phyloP scores from a whole-genome alignment of 78 protist species.

The Corallochytrium limacisporum region DNA sequence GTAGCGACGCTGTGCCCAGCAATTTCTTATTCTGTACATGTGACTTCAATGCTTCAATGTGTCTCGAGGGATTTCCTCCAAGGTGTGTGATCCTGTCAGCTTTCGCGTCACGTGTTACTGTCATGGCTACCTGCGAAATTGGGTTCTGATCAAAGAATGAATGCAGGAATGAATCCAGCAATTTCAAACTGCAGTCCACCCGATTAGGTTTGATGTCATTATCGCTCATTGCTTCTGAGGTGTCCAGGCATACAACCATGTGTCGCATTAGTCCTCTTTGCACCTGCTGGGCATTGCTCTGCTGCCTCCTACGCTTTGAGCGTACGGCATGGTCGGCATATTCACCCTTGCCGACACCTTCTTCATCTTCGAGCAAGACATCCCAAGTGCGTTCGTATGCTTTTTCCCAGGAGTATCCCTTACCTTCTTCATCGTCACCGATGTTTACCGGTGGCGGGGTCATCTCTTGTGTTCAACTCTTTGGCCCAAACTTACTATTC shows the following conservation, averaged over 20 bases:
- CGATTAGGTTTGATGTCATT: conserved; percentile 50
- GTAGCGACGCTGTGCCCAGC: neutral
- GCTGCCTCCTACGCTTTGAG: too few relatives aligned
- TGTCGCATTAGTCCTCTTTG: conserved; percentile 61
- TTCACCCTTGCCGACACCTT: too few relatives aligned
- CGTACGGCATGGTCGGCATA: too few relatives aligned
- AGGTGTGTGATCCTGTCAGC: conserved; percentile 53
- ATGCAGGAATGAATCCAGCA: neutral
- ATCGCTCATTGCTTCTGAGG: conserved; percentile 9
- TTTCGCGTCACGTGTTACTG: conserved; percentile 29
- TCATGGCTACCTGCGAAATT: conserved; percentile 50
- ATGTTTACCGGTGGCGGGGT: too few relatives aligned
- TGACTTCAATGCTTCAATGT: neutral
- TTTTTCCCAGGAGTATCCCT: conserved; percentile 11
- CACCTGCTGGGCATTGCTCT: conserved; percentile 6
- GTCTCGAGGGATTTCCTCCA: conserved; percentile 13
- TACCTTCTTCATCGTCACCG: conserved; percentile 4
- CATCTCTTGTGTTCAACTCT: too few relatives aligned
- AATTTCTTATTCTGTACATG: neutral
- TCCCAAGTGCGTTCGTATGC: neutral
- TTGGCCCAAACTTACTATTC: too few relatives aligned
- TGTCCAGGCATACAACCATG: conserved; percentile 44
- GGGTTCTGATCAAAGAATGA: conserved; percentile 70
- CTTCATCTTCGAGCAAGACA: too few relatives aligned
- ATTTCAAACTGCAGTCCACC: neutral